A percentile compares a stretch with the other conserved stretches of the same genome.
Conservation (phyloP, 1,139 yeast species). For the Chernovozyma aurita region DNA sequence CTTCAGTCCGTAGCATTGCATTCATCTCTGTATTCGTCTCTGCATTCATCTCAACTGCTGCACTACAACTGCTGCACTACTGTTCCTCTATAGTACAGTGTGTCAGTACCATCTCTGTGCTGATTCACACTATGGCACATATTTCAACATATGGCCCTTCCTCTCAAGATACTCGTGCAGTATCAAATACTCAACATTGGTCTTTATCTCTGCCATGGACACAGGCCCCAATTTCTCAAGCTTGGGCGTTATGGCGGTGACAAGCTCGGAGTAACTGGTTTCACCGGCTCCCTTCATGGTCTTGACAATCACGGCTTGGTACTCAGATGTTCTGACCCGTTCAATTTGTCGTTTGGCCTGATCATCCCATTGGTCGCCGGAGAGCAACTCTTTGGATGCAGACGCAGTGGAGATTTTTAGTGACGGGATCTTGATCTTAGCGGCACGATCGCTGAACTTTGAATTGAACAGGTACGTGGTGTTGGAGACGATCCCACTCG, state of each 20-base stretch:
- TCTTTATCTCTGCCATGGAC: conserved; percentile 26
- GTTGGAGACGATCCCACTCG: no score
- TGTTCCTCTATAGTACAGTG: no score
- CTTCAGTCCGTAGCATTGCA: no score
- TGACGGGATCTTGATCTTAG: conserved; percentile 29
- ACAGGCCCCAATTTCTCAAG: conserved; percentile 25
- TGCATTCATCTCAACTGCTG: no score
- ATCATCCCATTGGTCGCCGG: conserved; percentile 10
- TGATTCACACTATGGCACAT: conserved; percentile 23
- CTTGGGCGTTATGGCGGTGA: conserved; percentile 19
- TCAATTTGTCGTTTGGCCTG: conserved; percentile 8
- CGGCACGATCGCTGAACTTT: conserved; percentile 25
- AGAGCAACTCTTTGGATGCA: no score
- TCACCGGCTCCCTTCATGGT: conserved; percentile 28
- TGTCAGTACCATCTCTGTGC: no score
- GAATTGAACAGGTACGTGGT: conserved; percentile 20
- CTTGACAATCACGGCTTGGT: conserved; percentile 24
- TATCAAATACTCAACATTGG: conserved; percentile 30
- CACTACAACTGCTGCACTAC: no score
- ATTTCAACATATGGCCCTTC: conserved; percentile 20
- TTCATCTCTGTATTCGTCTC: no score
- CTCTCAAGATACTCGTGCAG: conserved; percentile 29
- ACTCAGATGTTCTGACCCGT: conserved; percentile 26
- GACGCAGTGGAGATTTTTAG: conserved; percentile 20
- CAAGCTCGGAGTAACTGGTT: conserved; percentile 20